Evolutionary conservation across 352 stramenopile genomes (phyloP).

Genomic region (Phytophthora pinifolia): DNA sequence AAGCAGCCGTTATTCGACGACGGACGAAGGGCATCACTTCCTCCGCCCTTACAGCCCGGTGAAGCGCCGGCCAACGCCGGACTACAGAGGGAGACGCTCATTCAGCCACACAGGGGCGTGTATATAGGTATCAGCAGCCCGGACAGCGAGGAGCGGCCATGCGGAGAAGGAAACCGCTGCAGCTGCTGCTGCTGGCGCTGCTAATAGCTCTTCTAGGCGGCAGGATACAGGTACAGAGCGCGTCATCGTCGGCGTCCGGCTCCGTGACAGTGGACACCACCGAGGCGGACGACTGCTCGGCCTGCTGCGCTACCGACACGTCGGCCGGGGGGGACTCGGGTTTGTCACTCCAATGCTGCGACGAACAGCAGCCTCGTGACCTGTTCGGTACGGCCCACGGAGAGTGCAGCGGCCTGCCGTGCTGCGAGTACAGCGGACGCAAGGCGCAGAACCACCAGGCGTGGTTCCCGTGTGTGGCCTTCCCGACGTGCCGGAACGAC

Average conservation of each 20-base stretch:
- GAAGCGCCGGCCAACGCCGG: slow-evolving; percentile 18
- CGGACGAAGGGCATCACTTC: slow-evolving; percentile 32
- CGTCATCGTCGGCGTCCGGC: slow-evolving; percentile 6
- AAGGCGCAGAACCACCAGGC: slow-evolving; percentile 68
- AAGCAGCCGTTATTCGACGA: slow-evolving; percentile 32
- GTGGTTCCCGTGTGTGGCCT: slow-evolving; percentile 84
- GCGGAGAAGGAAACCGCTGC: slow-evolving; percentile 36
- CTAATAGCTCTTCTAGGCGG: slow-evolving; percentile 8
- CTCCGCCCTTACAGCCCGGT: slow-evolving; percentile 15
- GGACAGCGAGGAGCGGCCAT: slow-evolving; percentile 15
- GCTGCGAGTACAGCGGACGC: slow-evolving; percentile 67
- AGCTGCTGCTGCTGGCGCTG: slow-evolving; percentile 27
- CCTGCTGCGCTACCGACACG: slow-evolving; percentile 42
- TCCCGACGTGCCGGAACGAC: slow-evolving; percentile 75
- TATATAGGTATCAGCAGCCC: slow-evolving; percentile 14
- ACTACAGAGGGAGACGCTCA: slow-evolving; percentile 2
- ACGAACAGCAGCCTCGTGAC: slow-evolving; percentile 37
- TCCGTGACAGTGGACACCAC: slow-evolving; percentile 16
- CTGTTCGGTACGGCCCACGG: slow-evolving; percentile 64
- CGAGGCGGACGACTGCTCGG: slow-evolving; percentile 57
- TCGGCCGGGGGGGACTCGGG: slow-evolving; percentile 30
- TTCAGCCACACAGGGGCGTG: slow-evolving; percentile 4
- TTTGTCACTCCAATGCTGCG: slow-evolving; percentile 56
- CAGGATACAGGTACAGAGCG: slow-evolving; percentile 26
- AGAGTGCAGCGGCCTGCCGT: slow-evolving; percentile 77